Base-by-base conservation (phyloP, 192 early-diverging fungal species). In the Geranomyces michiganensis region DNA sequence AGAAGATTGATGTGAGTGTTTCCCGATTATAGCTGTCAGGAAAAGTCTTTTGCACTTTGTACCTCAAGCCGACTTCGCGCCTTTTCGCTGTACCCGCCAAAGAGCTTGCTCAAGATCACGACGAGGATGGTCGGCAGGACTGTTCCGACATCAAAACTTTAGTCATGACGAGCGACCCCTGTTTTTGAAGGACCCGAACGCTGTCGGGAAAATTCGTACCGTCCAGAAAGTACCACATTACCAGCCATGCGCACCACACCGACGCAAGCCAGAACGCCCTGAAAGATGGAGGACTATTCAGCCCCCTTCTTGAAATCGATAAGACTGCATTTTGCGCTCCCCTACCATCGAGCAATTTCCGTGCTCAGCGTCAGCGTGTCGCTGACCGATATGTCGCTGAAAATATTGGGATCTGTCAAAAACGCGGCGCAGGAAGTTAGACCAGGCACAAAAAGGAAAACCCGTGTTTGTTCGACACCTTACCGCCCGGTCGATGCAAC, bases 211-310 rank as follows among this genome's bases (percentile, higher is more conserved):
- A 41, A 41, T 27, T 7, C 62, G 14, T 45, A 64, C 62, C 73
- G 36, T 74, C 73, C 0, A 74, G 17, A 32, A 74, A 68, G 46
- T 74, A 74, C 73, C 73, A 73, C 44, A 67, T n/a, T 1, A 67
- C 41, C 3, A 73, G 49, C 72, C 72, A 73, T 7, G 56, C 17
- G 30, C 64, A 31, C 64, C 63, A 67, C 13, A 51, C 12, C 8
- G 53, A 41, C 13, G 49, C 65, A 22, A 73, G 1, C 64, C 63
- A 73, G 15, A 47, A 44, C 15, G 72, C 67, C 72, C 72, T 73
- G 17, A 32, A 53, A 27, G 24, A 41, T 47, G 43, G n/a, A n/a
- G n/a, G n/a, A n/a, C n/a, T n/a, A n/a, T n/a, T 66, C 64, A 9
- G 24, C 17, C 19, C 2, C 24, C 14, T 0, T 48, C 14, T n/a